These are phyloP conservation scores for Leccinum boreale DNA, from an alignment of 768 basidiomycete genomes.

Conservation along the genomic window DNA sequence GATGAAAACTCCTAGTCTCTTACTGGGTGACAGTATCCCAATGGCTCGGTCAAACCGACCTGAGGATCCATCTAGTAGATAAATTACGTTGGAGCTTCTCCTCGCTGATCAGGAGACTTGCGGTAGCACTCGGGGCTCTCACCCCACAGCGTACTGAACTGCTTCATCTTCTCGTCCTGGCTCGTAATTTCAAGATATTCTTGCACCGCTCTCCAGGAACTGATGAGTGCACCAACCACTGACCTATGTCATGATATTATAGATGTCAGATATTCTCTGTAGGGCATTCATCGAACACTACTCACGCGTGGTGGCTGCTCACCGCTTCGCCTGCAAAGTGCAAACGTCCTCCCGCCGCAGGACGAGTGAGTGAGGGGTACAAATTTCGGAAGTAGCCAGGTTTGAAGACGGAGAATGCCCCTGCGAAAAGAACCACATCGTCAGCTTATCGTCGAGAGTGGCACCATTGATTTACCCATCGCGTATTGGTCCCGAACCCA, in stretches of 20 bases:
- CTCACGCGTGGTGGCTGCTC: slow-evolving; percentile 37
- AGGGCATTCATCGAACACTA: neutral
- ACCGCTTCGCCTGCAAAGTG: slow-evolving; percentile 17
- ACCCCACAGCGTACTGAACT: slow-evolving; percentile 29
- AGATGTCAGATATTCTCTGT: neutral
- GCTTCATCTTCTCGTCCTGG: slow-evolving; percentile 5
- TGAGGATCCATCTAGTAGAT: neutral
- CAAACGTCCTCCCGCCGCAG: slow-evolving; percentile 19
- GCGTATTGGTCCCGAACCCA: slow-evolving; percentile 34
- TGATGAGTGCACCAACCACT: slow-evolving; percentile 38
- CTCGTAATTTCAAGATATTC: slow-evolving; percentile 18
- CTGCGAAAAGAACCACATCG: slow-evolving; percentile 10
- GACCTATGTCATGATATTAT: slow-evolving; percentile 21
- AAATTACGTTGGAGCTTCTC: neutral
- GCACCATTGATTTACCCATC: slow-evolving; percentile 30
- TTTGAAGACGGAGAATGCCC: slow-evolving; percentile 37
- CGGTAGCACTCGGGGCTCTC: slow-evolving; percentile 26
- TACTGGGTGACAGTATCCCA: too few species aligned
- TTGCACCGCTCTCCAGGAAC: slow-evolving; percentile 34
- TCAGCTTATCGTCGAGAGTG: neutral
- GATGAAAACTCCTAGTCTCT: too few species aligned
- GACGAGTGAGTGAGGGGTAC: slow-evolving; percentile 29
- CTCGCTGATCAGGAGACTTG: neutral
- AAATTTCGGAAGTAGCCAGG: slow-evolving; percentile 35
- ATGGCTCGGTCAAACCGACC: too few species aligned